phyloP scores from a whole-genome alignment of 2,329 filamentous ascomycete genomes.

The Colletotrichum destructivum region DNA sequence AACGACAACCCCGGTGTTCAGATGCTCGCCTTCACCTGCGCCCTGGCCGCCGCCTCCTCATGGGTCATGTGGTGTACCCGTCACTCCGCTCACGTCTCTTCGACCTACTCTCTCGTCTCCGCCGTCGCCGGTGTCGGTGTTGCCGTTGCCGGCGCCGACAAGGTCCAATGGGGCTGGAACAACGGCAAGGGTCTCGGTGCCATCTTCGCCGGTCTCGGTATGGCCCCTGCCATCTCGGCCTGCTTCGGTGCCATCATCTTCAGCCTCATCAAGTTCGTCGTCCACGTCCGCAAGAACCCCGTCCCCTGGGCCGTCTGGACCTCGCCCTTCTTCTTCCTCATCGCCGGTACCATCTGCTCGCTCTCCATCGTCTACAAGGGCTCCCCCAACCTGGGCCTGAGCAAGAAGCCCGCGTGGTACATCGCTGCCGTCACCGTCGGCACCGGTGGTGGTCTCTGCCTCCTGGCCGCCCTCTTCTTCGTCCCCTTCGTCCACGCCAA shows the following conservation, averaged over 20 bases:
- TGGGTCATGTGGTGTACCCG: constrained; percentile 89
- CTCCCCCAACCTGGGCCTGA: constrained; percentile 76
- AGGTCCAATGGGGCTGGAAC: constrained; percentile 81
- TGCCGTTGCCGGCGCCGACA: constrained; percentile 72
- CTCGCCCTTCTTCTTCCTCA: constrained; percentile 83
- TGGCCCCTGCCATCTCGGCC: constrained; percentile 79
- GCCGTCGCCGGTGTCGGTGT: constrained; percentile 79
- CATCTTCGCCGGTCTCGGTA: constrained; percentile 79
- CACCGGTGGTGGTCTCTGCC: constrained; percentile 70
- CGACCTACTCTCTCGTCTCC: constrained; percentile 80
- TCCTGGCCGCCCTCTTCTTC: constrained; percentile 79
- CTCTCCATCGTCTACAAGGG: constrained; percentile 88
- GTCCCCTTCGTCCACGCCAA: constrained; percentile 78
- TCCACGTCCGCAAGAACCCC: constrained; percentile 80
- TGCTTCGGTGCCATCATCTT: constrained; percentile 79
- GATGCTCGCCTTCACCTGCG: constrained; percentile 77
- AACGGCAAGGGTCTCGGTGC: constrained; percentile 77
- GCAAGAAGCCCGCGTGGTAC: constrained; percentile 77
- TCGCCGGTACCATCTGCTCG: constrained; percentile 81
- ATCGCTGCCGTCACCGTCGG: constrained; percentile 78
- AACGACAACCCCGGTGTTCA: constrained; percentile 74
- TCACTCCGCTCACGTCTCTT: constrained; percentile 81
- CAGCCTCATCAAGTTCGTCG: constrained; percentile 79
- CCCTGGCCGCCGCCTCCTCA: constrained; percentile 74
- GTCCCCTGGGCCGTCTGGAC: constrained; percentile 81